Percentiles rank a stretch among this genome's conserved stretches.
Evolutionary conservation across 257 asterid genomes (phyloP).

Genomic region (Lithospermum erythrorhizon): DNA sequence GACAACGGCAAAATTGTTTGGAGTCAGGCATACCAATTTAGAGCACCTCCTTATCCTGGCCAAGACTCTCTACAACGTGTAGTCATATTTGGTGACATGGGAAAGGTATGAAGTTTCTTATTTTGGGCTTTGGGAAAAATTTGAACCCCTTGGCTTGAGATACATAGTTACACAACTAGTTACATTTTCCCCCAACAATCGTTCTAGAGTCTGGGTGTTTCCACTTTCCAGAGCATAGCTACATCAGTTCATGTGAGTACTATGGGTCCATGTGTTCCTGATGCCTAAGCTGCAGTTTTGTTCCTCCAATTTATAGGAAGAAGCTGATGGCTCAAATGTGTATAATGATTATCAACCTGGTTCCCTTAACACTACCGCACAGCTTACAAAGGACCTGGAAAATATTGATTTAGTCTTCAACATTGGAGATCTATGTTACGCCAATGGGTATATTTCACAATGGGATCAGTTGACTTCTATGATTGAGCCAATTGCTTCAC

Average conservation of each 20-base stretch:
- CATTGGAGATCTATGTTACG: constrained; percentile 75
- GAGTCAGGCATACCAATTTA: constrained; percentile 54
- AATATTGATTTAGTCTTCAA: constrained; percentile 73
- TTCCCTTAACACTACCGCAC: constrained; percentile 69
- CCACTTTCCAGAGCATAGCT: neutral
- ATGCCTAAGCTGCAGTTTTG: neutral
- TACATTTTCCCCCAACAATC: neutral
- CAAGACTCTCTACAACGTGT: constrained; percentile 71
- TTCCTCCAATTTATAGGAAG: constrained; percentile 30
- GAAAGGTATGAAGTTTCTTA: constrained; percentile 44
- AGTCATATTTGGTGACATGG: constrained; percentile 86
- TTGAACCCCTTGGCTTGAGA: neutral
- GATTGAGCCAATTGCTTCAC: constrained; percentile 71
- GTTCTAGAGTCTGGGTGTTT: neutral
- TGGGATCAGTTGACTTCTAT: constrained; percentile 96
- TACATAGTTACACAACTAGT: neutral
- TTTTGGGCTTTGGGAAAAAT: neutral
- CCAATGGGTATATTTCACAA: constrained; percentile 72
- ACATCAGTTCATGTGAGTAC: neutral
- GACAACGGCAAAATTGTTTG: constrained; percentile 40
- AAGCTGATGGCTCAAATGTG: constrained; percentile 73
- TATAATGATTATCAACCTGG: constrained; percentile 71
- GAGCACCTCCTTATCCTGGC: constrained; percentile 84
- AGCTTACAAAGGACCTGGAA: constrained; percentile 46
- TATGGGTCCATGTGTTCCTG: neutral